Conservation (phyloP, 345 rosid genomes). For the Moricandia moricandioides region DNA sequence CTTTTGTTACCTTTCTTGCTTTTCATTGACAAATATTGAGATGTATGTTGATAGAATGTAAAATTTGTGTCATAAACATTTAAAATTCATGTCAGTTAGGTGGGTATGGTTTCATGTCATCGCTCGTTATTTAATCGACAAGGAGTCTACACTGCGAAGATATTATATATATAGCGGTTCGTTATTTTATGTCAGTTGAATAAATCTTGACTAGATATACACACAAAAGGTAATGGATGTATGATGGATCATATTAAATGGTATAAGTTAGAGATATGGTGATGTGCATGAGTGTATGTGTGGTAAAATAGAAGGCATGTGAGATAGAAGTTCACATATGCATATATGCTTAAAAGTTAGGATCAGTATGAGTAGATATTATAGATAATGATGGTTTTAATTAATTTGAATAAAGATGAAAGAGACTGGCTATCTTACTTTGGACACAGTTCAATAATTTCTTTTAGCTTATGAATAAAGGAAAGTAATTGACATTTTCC, state of each 20-base stretch:
- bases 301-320: conserved; percentile 31
- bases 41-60: conserved; percentile 18
- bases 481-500: conserved; percentile 37
- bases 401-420: conserved; percentile 20
- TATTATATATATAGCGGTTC: not conserved
- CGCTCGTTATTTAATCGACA: not conserved
- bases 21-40: conserved; percentile 21
- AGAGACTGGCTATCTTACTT: conserved; percentile 30
- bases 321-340: conserved; percentile 27
- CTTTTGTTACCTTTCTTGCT: conserved; percentile 18
- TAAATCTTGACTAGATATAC: conserved; percentile 8
- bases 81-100: conserved; percentile 25
- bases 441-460: conserved; percentile 36
- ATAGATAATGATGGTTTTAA: conserved; percentile 14
- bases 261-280: not conserved
- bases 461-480: conserved; percentile 36
- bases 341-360: conserved; percentile 33
- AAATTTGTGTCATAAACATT: conserved; percentile 1
- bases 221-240: conserved; percentile 27
- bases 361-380: conserved; percentile 11
- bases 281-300: conserved; percentile 12
- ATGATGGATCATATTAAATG: conserved; percentile 21
- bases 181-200: conserved; percentile 11
- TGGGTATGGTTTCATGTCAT: conserved; percentile 7
- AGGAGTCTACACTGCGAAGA: not conserved